Evolutionary conservation across 176 grass and related monocot genomes (phyloP).

Genomic region (Ampelocalamus luodianensis): DNA sequence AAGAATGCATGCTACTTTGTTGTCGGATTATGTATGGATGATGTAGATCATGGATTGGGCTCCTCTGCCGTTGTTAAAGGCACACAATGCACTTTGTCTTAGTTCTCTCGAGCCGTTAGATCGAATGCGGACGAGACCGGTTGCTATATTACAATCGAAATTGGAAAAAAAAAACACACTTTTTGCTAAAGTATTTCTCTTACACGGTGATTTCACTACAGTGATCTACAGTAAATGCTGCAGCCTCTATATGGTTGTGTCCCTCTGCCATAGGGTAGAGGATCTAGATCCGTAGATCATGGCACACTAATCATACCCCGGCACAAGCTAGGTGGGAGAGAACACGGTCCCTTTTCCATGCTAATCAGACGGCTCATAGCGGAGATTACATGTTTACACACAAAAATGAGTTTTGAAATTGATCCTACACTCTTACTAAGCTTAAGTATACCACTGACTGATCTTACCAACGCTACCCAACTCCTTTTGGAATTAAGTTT

Average conservation of each 20-base stretch:
- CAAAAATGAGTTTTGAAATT: neutral
- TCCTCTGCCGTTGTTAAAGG: too few species aligned
- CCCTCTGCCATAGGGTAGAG: too few species aligned
- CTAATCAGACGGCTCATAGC: neutral
- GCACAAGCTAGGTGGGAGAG: neutral
- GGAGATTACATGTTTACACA: neutral
- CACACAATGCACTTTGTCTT: too few species aligned
- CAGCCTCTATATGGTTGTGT: too few species aligned
- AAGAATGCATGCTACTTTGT: neutral
- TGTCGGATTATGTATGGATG: neutral
- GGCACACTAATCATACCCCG: neutral
- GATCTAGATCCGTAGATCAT: neutral
- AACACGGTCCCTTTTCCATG: neutral
- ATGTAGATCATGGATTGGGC: neutral
- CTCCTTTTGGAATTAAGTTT: neutral
- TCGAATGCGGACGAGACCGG: too few species aligned
- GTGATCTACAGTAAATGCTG: too few species aligned
- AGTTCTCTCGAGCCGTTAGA: too few species aligned
- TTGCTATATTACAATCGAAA: too few species aligned
- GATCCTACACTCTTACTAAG: neutral
- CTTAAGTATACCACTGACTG: neutral
- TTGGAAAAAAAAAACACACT: too few species aligned
- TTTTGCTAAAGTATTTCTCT: too few species aligned
- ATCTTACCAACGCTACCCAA: slow-evolving; percentile 19
- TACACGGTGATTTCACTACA: too few species aligned